phyloP scores from a whole-genome alignment of 1,284 basidiomycete genomes.

The Baeospora myosura region DNA sequence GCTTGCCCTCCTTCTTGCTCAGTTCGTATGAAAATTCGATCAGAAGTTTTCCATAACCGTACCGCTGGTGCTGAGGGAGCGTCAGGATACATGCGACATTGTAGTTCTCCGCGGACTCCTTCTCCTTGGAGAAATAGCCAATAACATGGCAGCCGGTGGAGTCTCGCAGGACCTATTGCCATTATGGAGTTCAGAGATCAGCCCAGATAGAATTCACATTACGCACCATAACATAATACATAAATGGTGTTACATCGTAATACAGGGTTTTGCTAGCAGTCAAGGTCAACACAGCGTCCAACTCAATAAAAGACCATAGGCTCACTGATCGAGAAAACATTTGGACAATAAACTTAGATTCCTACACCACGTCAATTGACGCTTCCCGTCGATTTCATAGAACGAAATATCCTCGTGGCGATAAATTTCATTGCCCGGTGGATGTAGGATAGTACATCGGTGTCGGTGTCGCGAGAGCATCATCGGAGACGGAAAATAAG shows the following conservation, averaged over 20 bases:
- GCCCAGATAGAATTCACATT: conserved; percentile 7
- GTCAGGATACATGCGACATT: conserved; percentile 99
- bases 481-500: conserved; percentile 81
- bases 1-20: conserved; percentile 92
- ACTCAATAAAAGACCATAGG: conserved; percentile 17
- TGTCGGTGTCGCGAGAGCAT: conserved; percentile 87
- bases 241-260: conserved; percentile 99
- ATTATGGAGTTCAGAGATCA: conserved; percentile 15
- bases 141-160: conserved; percentile 89
- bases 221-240: conserved; percentile 95
- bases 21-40: conserved; percentile 99
- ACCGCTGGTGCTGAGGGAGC: conserved; percentile 93
- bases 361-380: conserved; percentile 94
- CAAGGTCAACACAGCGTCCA: conserved; percentile 14
- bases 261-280: conserved; percentile 87
- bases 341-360: conserved; percentile 96
- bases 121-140: conserved; percentile 99
- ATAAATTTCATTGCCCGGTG: conserved; percentile 99
- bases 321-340: conserved; percentile 96
- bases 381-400: conserved; percentile 97
- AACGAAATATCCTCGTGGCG: conserved; percentile 94
- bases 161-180: conserved; percentile 81
- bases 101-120: conserved; percentile 96
- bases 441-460: conserved; percentile 91
- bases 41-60: conserved; percentile 90